Percentiles rank a stretch among this genome's conserved stretches.
These are phyloP conservation scores for Diaporthe australafricana DNA, from an alignment of 2,329 filamentous ascomycete genomes.

Conservation along the genomic window DNA sequence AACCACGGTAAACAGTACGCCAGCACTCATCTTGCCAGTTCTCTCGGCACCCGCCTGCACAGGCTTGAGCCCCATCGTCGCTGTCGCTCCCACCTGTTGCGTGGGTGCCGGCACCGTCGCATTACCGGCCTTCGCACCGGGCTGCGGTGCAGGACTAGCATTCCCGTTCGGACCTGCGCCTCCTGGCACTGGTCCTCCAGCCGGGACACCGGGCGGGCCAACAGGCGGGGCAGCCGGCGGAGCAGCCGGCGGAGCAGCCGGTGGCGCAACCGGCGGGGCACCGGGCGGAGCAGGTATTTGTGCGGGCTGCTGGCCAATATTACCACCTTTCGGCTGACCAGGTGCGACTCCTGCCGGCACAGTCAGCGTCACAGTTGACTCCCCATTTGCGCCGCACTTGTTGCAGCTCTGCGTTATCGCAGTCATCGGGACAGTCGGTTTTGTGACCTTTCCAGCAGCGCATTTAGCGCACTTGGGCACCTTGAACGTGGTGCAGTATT, in stretches of 20 bases:
- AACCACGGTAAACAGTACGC: conserved; percentile 1
- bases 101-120: conserved; percentile 26
- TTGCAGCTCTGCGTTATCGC: conserved; percentile 46
- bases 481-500: conserved; percentile 49
- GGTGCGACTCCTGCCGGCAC: conserved; percentile 43
- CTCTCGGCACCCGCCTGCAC: conserved; percentile 26
- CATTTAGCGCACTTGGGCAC: conserved; percentile 40
- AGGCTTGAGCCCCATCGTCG: conserved; percentile 6
- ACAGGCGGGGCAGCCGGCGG: not conserved
- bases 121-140: not conserved
- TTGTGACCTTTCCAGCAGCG: conserved; percentile 29
- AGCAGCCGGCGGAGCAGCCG: not conserved
- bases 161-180: conserved; percentile 20
- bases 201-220: not conserved
- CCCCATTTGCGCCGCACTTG: conserved; percentile 47
- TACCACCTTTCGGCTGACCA: conserved; percentile 20
- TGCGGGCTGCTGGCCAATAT: not conserved
- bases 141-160: not conserved
- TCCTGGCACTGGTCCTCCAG: not conserved
- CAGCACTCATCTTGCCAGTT: not conserved
- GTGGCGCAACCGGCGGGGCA: not conserved
- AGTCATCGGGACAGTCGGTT: conserved; percentile 43
- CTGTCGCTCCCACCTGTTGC: not conserved
- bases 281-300: not conserved
- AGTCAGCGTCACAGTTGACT: conserved; percentile 49